Percentiles rank a stretch among this genome's conserved stretches.
These are phyloP conservation scores for Solanum medicagineum DNA, from an alignment of 257 asterid species.

Conservation along the genomic window DNA sequence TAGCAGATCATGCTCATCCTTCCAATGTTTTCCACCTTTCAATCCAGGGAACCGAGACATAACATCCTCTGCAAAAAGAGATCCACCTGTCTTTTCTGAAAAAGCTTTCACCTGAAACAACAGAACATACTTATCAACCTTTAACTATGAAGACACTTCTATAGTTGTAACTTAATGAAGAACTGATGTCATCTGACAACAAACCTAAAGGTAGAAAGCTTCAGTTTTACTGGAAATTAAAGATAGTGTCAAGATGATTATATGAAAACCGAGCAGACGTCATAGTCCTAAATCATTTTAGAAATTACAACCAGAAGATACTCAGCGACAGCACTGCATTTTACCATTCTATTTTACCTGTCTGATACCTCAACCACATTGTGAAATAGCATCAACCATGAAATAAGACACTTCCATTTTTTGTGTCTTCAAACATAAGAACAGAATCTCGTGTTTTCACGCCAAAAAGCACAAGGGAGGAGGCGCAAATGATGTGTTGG, in stretches of 20 bases:
- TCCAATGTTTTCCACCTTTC: constrained; percentile 82
- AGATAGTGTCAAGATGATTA: not conserved
- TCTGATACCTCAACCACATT: not conserved
- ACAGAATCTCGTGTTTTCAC: not conserved
- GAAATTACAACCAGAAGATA: not conserved
- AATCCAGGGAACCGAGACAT: constrained; percentile 65
- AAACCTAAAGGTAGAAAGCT: not conserved
- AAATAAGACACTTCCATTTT: not conserved
- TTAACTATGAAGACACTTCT: not conserved
- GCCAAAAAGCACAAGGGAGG: not conserved
- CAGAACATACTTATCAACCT: constrained; percentile 8
- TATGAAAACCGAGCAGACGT: not conserved
- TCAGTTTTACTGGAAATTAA: not conserved
- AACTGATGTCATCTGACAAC: not conserved
- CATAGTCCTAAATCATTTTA: not conserved
- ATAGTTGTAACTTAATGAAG: not conserved
- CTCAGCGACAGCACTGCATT: not conserved
- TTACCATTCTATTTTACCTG: not conserved
- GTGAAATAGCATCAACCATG: not conserved
- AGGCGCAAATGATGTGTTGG: not conserved
- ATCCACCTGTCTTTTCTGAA: constrained; percentile 27
- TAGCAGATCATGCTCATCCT: constrained; percentile 64
- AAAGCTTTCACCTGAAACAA: constrained; percentile 51
- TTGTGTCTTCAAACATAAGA: not conserved
- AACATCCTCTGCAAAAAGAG: constrained; percentile 60